phyloP scores from a whole-genome alignment of 495 filamentous ascomycete genomes.

The Hypoxylon crocopeplum region DNA sequence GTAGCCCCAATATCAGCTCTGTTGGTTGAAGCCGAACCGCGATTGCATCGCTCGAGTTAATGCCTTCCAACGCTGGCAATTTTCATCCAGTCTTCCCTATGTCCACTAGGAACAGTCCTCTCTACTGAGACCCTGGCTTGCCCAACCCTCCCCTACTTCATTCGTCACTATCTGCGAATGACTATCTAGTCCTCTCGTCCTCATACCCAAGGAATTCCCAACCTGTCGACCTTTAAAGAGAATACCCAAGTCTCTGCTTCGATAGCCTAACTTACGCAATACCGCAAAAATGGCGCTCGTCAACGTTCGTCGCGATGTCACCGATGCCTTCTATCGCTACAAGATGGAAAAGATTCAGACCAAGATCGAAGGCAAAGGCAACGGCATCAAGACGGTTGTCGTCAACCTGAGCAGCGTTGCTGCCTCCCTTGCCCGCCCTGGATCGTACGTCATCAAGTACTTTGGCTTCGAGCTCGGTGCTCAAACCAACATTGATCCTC shows the following conservation, averaged over 20 bases:
- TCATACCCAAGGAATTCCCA: slow-evolving; percentile 26
- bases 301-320: slow-evolving; percentile 98
- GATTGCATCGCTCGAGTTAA: slow-evolving; percentile 56
- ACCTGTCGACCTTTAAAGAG: slow-evolving; percentile 26
- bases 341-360: slow-evolving; percentile 99
- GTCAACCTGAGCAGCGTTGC: slow-evolving; percentile 97
- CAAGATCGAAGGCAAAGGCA: slow-evolving; percentile 99
- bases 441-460: slow-evolving; percentile 98
- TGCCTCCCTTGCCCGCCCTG: slow-evolving; percentile 87
- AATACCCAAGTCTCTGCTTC: slow-evolving; percentile 32
- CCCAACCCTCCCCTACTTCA: slow-evolving; percentile 33
- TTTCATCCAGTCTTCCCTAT: slow-evolving; percentile 55
- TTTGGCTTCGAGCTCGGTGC: slow-evolving; percentile 98
- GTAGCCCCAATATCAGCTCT: slow-evolving; percentile 79
- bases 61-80: slow-evolving; percentile 57
- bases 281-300: slow-evolving; percentile 69
- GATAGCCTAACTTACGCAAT: slow-evolving; percentile 38
- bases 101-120: slow-evolving; percentile 56
- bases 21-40: slow-evolving; percentile 74
- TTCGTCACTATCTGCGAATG: slow-evolving; percentile 34
- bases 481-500: slow-evolving; percentile 95
- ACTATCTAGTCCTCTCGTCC: slow-evolving; percentile 36
- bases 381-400: slow-evolving; percentile 96
- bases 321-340: slow-evolving; percentile 99
- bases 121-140: slow-evolving; percentile 55